These are phyloP conservation scores for Prunus fruticosa DNA, from an alignment of 306 rosid species.

Conservation along the genomic window DNA sequence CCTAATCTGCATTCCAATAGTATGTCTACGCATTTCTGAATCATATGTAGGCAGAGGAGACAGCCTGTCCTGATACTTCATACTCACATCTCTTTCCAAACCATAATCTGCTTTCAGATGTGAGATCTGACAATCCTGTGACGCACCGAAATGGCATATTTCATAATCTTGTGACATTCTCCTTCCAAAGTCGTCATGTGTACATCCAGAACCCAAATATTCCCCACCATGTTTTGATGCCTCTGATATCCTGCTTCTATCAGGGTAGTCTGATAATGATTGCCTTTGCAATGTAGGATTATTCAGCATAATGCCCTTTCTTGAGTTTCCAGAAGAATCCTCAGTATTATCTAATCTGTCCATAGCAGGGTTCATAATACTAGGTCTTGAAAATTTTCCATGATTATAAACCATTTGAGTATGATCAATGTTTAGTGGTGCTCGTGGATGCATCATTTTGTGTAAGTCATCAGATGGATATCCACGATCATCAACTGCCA, in stretches of 20 bases:
- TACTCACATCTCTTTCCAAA: constrained; percentile 49
- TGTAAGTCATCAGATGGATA: constrained; percentile 50
- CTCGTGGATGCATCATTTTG: constrained; percentile 52
- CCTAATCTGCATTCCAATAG: constrained; percentile 45
- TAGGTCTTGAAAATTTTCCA: constrained; percentile 48
- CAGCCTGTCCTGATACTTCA: constrained; percentile 55
- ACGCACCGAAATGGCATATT: constrained; percentile 34
- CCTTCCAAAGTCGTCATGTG: constrained; percentile 42
- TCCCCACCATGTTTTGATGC: constrained; percentile 45
- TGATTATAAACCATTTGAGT: constrained; percentile 43
- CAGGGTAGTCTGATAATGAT: constrained; percentile 44
- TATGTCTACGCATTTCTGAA: constrained; percentile 38
- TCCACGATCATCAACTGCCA: constrained; percentile 41
- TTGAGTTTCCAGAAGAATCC: constrained; percentile 37
- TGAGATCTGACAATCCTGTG: constrained; percentile 40
- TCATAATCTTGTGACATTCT: constrained; percentile 53
- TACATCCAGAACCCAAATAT: constrained; percentile 41
- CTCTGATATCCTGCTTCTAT: constrained; percentile 47
- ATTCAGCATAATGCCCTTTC: constrained; percentile 38
- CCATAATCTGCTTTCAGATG: constrained; percentile 54
- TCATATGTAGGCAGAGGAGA: constrained; percentile 47
- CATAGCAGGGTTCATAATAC: constrained; percentile 32
- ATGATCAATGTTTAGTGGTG: constrained; percentile 45
- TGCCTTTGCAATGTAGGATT: constrained; percentile 38
- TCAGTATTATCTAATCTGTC: constrained; percentile 46